Percentiles rank a stretch among this genome's conserved stretches.
Conservation (phyloP, 148 eudicot species). For the Selenicereus undatus region DNA sequence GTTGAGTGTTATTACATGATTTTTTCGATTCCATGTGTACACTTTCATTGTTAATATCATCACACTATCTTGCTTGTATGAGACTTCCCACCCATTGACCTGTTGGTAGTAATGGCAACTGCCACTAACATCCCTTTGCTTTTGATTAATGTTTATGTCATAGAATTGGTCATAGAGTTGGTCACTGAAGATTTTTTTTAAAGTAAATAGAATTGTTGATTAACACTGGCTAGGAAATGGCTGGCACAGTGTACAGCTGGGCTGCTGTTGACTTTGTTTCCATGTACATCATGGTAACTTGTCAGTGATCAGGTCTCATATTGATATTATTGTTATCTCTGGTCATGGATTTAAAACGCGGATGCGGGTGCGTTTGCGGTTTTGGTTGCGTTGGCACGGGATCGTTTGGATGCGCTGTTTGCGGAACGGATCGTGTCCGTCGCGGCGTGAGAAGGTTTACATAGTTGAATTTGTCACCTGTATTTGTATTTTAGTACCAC, state of each 20-base stretch:
- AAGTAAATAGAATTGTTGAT: too few relatives aligned
- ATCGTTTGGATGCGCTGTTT: too few relatives aligned
- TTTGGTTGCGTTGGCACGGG: too few relatives aligned
- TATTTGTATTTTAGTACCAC: too few relatives aligned
- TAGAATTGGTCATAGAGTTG: slow-evolving; percentile 12
- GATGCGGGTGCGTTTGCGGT: too few relatives aligned
- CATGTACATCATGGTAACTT: background rate
- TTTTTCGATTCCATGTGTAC: background rate
- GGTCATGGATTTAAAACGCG: too few relatives aligned
- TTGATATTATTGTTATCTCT: background rate
- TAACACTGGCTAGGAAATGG: background rate
- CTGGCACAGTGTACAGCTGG: background rate
- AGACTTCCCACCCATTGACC: background rate
- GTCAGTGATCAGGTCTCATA: background rate
- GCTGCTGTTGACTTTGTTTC: slow-evolving; percentile 8
- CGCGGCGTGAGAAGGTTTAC: too few relatives aligned
- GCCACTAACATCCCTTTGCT: background rate
- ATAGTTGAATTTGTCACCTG: too few relatives aligned
- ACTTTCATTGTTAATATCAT: background rate
- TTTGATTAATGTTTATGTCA: background rate
- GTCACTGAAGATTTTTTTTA: background rate
- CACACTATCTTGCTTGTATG: background rate
- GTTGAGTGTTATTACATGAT: background rate
- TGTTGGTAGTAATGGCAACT: background rate
- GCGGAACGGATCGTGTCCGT: too few relatives aligned